Conservation (phyloP, 768 basidiomycete species). For the Mycena filopes region DNA sequence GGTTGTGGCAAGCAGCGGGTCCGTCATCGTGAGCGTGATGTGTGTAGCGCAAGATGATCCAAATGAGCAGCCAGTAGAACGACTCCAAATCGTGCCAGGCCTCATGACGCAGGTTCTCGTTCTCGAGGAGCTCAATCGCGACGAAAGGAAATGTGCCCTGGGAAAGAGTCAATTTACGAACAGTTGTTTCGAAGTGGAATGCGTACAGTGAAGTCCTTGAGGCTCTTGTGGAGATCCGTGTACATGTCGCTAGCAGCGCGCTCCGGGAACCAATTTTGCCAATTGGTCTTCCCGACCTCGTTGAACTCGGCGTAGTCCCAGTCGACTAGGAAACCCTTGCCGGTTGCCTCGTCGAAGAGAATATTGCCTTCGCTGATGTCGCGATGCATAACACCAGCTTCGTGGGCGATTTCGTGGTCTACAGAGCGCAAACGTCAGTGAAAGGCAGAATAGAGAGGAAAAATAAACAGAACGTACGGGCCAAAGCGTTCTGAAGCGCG, state of each 20-base stretch:
- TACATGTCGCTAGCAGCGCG: neutral
- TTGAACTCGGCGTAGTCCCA: conserved; percentile 18
- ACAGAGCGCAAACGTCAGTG: no score
- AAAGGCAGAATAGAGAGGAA: no score
- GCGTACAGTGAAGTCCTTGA: conserved; percentile 13
- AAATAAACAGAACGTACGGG: no score
- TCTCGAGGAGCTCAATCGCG: conserved; percentile 5
- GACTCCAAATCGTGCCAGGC: conserved; percentile 12
- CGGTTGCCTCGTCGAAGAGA: neutral
- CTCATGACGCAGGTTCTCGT: neutral
- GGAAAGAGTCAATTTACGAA: neutral
- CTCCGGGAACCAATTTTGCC: neutral
- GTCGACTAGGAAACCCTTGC: conserved; percentile 10
- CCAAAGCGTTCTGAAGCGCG: no score
- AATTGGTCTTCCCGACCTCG: neutral
- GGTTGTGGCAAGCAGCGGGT: no score
- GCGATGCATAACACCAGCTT: conserved; percentile 6
- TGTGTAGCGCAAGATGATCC: no score
- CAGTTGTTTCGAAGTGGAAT: no score
- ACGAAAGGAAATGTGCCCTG: conserved; percentile 8
- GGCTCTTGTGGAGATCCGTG: neutral
- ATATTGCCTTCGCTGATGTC: conserved; percentile 16
- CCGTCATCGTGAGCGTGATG: no score
- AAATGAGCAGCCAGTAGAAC: conserved; percentile 9
- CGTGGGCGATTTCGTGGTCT: conserved; percentile 9